Base-by-base conservation (phyloP, 2,329 filamentous ascomycete species). In the Coleophoma eucalyptorum region DNA sequence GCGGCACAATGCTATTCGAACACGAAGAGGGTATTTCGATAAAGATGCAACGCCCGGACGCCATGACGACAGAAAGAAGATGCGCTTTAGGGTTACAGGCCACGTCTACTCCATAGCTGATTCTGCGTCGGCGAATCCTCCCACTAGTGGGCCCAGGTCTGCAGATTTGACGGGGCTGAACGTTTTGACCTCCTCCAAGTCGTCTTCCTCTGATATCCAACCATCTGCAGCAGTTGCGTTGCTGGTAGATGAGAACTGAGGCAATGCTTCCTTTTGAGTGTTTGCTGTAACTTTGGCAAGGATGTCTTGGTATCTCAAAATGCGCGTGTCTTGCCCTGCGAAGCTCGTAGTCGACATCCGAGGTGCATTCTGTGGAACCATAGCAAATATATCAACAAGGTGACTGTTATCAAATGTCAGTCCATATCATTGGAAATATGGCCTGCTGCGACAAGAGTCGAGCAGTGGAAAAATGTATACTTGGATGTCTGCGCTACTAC, bases 341-440 rank as follows among this genome's bases (percentile, higher is more conserved):
- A 78, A 76, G 21, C 69, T 69, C 48, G 55, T 55, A 37, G 50
- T 49, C 38, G 68, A 60, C 58, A 72, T 60, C 54, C 64, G 59
- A 46, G 63, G 60, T 33, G 69, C 66, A 52, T 75, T 75, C 51
- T 78, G 75, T 19, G 80, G 79, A 34, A 78, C 76, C 61, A 84
- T 83, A 55, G 85, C 81, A 67, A 85, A 86, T 43, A 86, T 80
- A 62, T 86, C 83, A 53, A 86, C 81, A 69, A 86, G 80, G 60
- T 85, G 84, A 61, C 83, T 86, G 62, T 40, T 37, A 40, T 19
- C 26, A 43, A 49, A 43, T 31, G 26, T 26, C 26, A 26, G 26
- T 26, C 26, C 26, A 26, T 8, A 8, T 26, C 26, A 26, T 26
- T 26, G 26, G 6, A 26, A 5, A 26, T 26, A 26, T 7, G 26